Base-by-base conservation (phyloP, 371 early-diverging fungal genomes). In the Zancudomyces culisetae region DNA sequence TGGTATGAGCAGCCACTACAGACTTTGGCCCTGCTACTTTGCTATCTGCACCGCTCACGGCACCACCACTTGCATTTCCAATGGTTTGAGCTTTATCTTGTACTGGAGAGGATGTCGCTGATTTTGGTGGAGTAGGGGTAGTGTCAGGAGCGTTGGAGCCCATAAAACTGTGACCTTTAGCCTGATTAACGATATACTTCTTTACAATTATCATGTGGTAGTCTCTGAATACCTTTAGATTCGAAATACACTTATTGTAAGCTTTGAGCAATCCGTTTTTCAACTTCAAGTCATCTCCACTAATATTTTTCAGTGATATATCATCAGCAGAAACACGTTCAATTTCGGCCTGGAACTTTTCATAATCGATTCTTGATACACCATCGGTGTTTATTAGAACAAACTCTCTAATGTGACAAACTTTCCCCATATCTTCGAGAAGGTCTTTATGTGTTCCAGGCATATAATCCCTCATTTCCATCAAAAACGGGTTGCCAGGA, bases 381-480 rank as follows among this genome's bases (percentile, higher is more conserved):
- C 49, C 56, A 28, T 42, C 28, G 10, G 49, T 56, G 24, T 58
- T 51, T 8, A 58, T 40, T 30, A 66, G 49, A 40, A 69, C 69
- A 27, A 59, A 69, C 22, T 64, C 69, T 43, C 70, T 59, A 30
- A 69, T 53, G 39, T 55, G 24, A 49, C 66, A 67, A 1, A 47
- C 55, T 23, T 68, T 63, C n/a, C 76, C 79, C 22, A 93, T 62
- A 45, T 85, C 87, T 39, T 79, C 74, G 46, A 96, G 66, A 60
- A 90, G 93, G 41, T 74, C 73, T 27, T 90, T 83, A 62, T 90
- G 90, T 4, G 74, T 73, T 26, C 78, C 75, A 3, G 93, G 87
- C 85, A 95, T 89, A 65, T 91, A 87, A 53, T 80, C 72, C 42
- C 96, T 83, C 90, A 95, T 95, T 43, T 80, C 83, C 49, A 79